Evolutionary conservation across 2,329 filamentous ascomycete species (phyloP), one percentile per base, ranked within the genome.

Genomic region (Dactylellina cionopaga): DNA sequence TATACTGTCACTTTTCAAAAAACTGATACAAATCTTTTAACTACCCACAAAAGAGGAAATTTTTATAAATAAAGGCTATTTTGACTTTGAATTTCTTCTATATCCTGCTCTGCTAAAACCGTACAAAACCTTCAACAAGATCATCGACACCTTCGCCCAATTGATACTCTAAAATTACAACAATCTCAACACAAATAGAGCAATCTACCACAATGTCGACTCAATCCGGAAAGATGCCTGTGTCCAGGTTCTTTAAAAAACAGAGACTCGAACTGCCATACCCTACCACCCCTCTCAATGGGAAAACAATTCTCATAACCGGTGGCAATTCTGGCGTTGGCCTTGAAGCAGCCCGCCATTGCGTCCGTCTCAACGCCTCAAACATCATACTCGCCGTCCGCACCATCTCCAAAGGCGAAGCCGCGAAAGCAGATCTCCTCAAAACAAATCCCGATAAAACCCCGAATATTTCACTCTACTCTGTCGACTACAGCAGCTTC

Each of bases 281-380:
- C 60, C 74, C 69, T 2, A 27, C 15, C 27, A 41, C 33, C 7
- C 62, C 51, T 17, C 69, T 75, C 27, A 55, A 74, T 3, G 71
- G 68, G 7, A 68, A 66, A 31, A 75, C 78, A 0, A 76, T 80
- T 52, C 78, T 84, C 29, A 78, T 84, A 46, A 83, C 82, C 0
- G 83, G 82, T n/a, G 78, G 81, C 43, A 84, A 82, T 62, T 77
- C 77, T 3, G 83, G 83, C 1, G 76, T 84, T 0, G 82, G 82
- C 0, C 76, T 81, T 0, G 82, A 82, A 72, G 78, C 82, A 0
- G 78, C 79, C 10, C 77, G 77, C 0, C 80, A 83, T 39, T 77
- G 83, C 1, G 77, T 81, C 13, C 54, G 46, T 0, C 78, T 81
- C 1, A 79, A 80, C 0, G 71, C 80, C 2, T 76, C 77, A 0